A percentile compares a stretch with the other conserved stretches of the same genome.
Conservation (phyloP, 1,284 basidiomycete species). For the Heliocybe sulcata region DNA sequence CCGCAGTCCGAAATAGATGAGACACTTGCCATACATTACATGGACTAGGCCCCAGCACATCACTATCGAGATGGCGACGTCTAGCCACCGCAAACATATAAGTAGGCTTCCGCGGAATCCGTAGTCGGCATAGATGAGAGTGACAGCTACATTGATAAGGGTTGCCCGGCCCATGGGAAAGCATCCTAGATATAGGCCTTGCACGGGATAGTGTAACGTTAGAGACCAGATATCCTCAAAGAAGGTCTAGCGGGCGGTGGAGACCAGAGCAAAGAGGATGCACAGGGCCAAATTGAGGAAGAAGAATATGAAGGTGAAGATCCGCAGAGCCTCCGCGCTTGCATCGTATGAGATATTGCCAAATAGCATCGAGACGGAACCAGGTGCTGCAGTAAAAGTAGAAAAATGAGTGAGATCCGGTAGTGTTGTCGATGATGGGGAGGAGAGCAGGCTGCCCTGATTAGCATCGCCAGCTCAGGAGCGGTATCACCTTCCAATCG, state of each 20-base stretch:
- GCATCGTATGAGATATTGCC: constrained; percentile 28
- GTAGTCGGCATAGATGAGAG: constrained; percentile 22
- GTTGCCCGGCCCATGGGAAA: constrained; percentile 47
- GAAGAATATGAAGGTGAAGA: constrained; percentile 31
- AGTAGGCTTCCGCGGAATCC: constrained; percentile 36
- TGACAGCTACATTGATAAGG: constrained; percentile 20
- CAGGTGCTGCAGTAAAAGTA: constrained; percentile 9
- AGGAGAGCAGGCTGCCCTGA: too few species aligned
- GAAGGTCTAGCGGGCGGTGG: constrained; percentile 31
- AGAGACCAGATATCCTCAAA: constrained; percentile 29
- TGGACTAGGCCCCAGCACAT: constrained; percentile 51
- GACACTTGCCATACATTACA: constrained; percentile 32
- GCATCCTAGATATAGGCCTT: constrained; percentile 45
- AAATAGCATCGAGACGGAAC: constrained; percentile 24
- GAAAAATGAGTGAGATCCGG: neutral
- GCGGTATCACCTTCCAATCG: too few species aligned
- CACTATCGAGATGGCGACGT: constrained; percentile 35
- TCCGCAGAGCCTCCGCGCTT: constrained; percentile 14
- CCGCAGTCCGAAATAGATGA: neutral
- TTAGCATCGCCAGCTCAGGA: too few species aligned
- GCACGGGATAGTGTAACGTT: constrained; percentile 35
- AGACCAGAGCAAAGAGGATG: constrained; percentile 27
- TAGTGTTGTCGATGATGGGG: too few species aligned
- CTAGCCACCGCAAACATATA: constrained; percentile 57
- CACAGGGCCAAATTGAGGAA: constrained; percentile 44